Percentiles rank a stretch among this genome's conserved stretches.
Conservation (phyloP, 306 rosid species). For the Cyamopsis tetragonoloba region DNA sequence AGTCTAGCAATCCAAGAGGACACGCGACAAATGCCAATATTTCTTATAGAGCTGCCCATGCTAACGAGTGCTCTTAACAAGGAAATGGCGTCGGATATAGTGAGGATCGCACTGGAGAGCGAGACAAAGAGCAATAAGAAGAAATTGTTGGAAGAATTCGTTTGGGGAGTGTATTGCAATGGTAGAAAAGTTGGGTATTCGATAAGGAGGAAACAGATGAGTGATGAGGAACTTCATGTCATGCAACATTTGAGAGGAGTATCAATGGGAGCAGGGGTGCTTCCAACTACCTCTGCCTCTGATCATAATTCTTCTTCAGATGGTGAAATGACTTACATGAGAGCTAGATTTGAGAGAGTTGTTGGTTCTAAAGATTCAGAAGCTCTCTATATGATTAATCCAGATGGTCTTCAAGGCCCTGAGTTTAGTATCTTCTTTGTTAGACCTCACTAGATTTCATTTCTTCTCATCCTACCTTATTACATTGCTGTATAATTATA, state of each 20-base stretch:
- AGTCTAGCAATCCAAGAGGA: slow-evolving; percentile 89
- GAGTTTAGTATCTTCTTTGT: slow-evolving; percentile 90
- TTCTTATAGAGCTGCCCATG: slow-evolving; percentile 84
- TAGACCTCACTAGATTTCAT: slow-evolving; percentile 47
- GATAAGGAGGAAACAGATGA: slow-evolving; percentile 70
- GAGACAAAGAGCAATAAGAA: slow-evolving; percentile 73
- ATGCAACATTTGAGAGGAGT: slow-evolving; percentile 93
- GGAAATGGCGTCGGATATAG: slow-evolving; percentile 78
- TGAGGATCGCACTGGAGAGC: slow-evolving; percentile 91
- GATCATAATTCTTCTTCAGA: slow-evolving; percentile 51
- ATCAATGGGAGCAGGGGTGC: slow-evolving; percentile 97
- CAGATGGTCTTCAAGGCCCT: slow-evolving; percentile 72
- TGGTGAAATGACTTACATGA: slow-evolving; percentile 82
- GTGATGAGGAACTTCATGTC: slow-evolving; percentile 81
- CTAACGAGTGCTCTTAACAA: slow-evolving; percentile 61
- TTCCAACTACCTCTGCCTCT: slow-evolving; percentile 51
- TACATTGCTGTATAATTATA: too few species aligned
- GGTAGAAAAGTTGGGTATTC: slow-evolving; percentile 87
- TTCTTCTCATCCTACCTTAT: too few species aligned
- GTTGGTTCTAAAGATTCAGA: slow-evolving; percentile 91
- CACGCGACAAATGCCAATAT: slow-evolving; percentile 79
- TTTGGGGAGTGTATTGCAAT: slow-evolving; percentile 91
- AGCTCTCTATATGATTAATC: slow-evolving; percentile 83
- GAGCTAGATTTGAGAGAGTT: slow-evolving; percentile 83
- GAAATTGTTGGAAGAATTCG: slow-evolving; percentile 78